A percentile compares a stretch with the other conserved stretches of the same genome.
These are phyloP conservation scores for Endocalyx cinctus DNA, from an alignment of 2,329 filamentous ascomycete genomes.

Conservation along the genomic window DNA sequence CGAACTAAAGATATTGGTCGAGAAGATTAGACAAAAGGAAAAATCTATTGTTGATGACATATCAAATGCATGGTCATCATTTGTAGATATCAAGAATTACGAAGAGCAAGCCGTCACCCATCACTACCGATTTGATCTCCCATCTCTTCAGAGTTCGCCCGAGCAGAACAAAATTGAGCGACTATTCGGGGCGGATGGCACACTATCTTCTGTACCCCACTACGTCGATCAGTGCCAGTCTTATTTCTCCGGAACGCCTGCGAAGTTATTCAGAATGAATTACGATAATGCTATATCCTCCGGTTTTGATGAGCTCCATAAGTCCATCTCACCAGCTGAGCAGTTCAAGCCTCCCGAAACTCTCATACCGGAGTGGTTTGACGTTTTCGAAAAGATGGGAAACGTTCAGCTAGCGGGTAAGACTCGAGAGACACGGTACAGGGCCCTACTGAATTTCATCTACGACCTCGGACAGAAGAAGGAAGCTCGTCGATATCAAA, in stretches of 20 bases:
- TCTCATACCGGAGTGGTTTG: constrained; percentile 21
- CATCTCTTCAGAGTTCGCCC: background rate
- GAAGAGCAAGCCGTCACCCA: constrained; percentile 8
- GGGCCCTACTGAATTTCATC: constrained; percentile 13
- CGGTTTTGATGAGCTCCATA: constrained; percentile 5
- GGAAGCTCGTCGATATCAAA: constrained; percentile 2
- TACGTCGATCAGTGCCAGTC: constrained; percentile 1
- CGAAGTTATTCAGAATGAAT: constrained; percentile 4
- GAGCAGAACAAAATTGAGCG: constrained; percentile 10
- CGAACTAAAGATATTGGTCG: too few relatives aligned
- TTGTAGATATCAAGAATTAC: constrained; percentile 10
- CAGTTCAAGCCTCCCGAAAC: constrained; percentile 5
- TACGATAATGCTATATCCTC: constrained; percentile 8
- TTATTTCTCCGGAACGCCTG: constrained; percentile 8
- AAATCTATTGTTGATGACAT: constrained; percentile 11
- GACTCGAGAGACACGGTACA: constrained; percentile 9
- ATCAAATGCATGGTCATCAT: constrained; percentile 9
- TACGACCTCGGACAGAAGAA: constrained; percentile 9
- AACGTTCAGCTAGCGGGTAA: constrained; percentile 8
- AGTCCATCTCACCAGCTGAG: constrained; percentile 3
- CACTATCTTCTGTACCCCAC: background rate
- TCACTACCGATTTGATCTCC: constrained; percentile 3
- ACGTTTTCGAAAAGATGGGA: constrained; percentile 5
- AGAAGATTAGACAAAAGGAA: too few relatives aligned
- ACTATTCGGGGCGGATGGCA: constrained; percentile 16